Evolutionary conservation across 768 basidiomycete genomes (phyloP), one percentile per base, ranked within the genome.

Genomic region (Trametes villosa): DNA sequence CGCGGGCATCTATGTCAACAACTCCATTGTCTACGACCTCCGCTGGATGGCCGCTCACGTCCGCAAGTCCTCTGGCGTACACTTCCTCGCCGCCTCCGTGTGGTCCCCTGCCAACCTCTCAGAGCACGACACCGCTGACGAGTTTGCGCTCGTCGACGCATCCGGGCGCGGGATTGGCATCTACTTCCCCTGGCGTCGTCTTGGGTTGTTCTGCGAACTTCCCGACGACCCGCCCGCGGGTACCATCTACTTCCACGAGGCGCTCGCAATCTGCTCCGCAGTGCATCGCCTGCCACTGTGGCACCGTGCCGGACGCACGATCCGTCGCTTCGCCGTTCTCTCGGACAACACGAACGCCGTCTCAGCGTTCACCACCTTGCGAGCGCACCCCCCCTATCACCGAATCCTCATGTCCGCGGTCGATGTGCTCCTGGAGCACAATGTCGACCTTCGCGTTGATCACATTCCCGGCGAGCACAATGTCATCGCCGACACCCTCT

Each of bases 1-100:
- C 29, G 57, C 62, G 0, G 24, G n/a, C 0, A 47, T 81, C 2
- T 73, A 60, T 30, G 45, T 78, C 33, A 80, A 76, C 53, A 60
- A 55, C 0, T 38, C 48, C 0, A 59, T 81, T 24, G 33, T 55
- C 0, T 34, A 50, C 0, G 77, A 80, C 20, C 57, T 78, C 5
- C 0, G 0, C 0, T 83, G 81, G 81, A 64, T 77, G 0, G 48
- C 27, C 33, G 33, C 15, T 6, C 27, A 34, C 33, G 13, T 34
- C 33, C 8, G 7, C 13, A 7, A 13, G 8, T 7, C 33, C 8
- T 34, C 33, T 13, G 33, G 33, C 33, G 33, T 34, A 7, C 33
- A 34, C 13, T 13, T 34, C 33, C 33, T 34, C 33, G 33, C 7
- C 33, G 33, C 33, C 33, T 7, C 7, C 13, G 33, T 13, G 13